These are phyloP conservation scores for Microcos paniculata DNA, from an alignment of 345 rosid genomes.

Conservation along the genomic window DNA sequence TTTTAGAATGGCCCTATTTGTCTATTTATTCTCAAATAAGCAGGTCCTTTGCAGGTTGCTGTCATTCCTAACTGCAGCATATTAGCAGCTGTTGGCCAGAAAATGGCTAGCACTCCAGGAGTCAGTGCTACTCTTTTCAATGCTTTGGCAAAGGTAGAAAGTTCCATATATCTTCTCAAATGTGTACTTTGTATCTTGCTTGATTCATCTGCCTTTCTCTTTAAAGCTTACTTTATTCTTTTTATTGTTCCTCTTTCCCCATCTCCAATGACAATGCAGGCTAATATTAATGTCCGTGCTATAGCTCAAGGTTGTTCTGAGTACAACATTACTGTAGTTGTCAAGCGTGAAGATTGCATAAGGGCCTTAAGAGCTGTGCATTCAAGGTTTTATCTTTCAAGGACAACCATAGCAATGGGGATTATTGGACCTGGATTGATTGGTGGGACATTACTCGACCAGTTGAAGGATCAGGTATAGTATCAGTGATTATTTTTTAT, in stretches of 20 bases:
- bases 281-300: conserved; percentile 91
- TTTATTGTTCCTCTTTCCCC: background rate
- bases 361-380: conserved; percentile 96
- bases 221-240: background rate
- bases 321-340: conserved; percentile 86
- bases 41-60: conserved; percentile 55
- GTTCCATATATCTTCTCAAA: background rate
- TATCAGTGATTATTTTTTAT: background rate
- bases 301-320: conserved; percentile 99
- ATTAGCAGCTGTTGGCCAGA: conserved; percentile 96
- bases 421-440: conserved; percentile 96
- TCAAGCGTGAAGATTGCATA: conserved; percentile 89
- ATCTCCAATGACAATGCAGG: conserved; percentile 48
- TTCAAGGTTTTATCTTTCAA: conserved; percentile 91
- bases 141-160: conserved; percentile 87
- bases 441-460: conserved; percentile 91
- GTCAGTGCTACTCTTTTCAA: conserved; percentile 96
- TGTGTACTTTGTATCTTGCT: background rate
- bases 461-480: conserved; percentile 89
- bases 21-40: conserved; percentile 18
- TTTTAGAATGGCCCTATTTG: no score
- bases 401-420: conserved; percentile 93
- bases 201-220: background rate
- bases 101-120: conserved; percentile 99
- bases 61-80: conserved; percentile 89